A percentile compares a stretch with the other conserved stretches of the same genome.
Evolutionary conservation across 148 eudicot species (phyloP).

Genomic region (Pharnaceum exiguum): DNA sequence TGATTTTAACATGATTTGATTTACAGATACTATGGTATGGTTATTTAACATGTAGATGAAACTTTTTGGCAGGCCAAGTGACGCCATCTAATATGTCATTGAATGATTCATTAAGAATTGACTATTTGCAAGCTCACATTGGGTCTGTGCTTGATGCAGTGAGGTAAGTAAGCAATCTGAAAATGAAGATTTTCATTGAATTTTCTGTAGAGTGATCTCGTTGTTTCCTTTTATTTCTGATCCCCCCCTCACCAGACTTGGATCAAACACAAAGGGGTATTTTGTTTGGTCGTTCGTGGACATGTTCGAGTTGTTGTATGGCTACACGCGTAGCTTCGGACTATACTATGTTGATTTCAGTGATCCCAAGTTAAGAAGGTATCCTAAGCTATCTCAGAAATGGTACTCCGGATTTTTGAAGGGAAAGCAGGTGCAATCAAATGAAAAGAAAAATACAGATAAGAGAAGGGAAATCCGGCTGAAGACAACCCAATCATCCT

Average conservation of each 20-base stretch:
- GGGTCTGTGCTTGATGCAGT: constrained; percentile 44
- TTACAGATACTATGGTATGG: neutral
- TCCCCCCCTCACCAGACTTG: too few species aligned
- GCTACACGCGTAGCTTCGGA: constrained; percentile 34
- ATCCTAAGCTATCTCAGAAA: constrained; percentile 49
- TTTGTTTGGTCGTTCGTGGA: constrained; percentile 67
- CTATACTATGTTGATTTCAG: constrained; percentile 52
- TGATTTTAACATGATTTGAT: neutral
- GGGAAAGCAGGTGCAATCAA: constrained; percentile 7
- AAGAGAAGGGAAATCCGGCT: too few species aligned
- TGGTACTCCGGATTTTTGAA: constrained; percentile 67
- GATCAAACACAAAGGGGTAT: constrained; percentile 55
- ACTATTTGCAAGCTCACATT: constrained; percentile 37
- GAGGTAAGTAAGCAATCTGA: constrained; percentile 25
- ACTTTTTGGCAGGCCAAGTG: constrained; percentile 29
- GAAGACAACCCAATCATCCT: too few species aligned
- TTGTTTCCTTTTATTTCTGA: too few species aligned
- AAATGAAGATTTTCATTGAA: neutral
- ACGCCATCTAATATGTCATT: constrained; percentile 8
- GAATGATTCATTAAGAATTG: constrained; percentile 39
- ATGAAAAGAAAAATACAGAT: constrained; percentile 1
- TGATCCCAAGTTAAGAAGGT: constrained; percentile 43
- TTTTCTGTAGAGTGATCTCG: too few species aligned
- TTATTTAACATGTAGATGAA: neutral
- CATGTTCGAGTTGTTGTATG: constrained; percentile 43